These are phyloP conservation scores for Fusarium sulawesiense DNA, from an alignment of 2,329 filamentous ascomycete genomes.

Conservation along the genomic window DNA sequence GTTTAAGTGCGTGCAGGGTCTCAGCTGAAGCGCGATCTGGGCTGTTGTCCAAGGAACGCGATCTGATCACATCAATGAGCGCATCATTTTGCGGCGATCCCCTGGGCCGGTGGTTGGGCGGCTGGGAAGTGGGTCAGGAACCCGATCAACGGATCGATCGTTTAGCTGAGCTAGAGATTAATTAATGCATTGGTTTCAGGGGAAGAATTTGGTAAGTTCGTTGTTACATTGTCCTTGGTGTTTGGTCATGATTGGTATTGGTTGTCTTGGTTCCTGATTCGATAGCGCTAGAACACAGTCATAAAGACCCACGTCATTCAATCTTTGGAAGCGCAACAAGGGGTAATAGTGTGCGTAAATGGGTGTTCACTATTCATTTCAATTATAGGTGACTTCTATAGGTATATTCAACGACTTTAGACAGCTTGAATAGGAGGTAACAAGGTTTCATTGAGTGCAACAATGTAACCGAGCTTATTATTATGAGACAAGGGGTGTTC, in stretches of 20 bases:
- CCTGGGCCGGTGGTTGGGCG: neutral
- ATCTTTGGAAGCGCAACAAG: too few species aligned
- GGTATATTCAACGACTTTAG: neutral
- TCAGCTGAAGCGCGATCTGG: slow-evolving; percentile 20
- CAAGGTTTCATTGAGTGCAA: too few species aligned
- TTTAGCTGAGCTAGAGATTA: neutral
- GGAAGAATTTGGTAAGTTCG: neutral
- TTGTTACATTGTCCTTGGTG: neutral
- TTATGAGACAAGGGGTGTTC: too few species aligned
- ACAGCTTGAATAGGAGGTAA: too few species aligned
- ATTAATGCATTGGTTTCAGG: neutral
- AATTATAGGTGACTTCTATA: too few species aligned
- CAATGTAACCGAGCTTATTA: too few species aligned
- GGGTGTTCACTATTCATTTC: too few species aligned
- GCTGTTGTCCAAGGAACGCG: slow-evolving; percentile 34
- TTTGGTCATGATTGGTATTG: neutral
- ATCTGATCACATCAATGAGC: slow-evolving; percentile 26
- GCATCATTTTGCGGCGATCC: slow-evolving; percentile 30
- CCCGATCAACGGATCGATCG: neutral
- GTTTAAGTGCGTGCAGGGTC: slow-evolving; percentile 26
- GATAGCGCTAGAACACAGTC: neutral
- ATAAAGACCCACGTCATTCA: neutral
- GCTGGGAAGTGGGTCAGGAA: slow-evolving; percentile 24
- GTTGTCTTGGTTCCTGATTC: neutral
- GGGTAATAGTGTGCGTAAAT: neutral